phyloP scores from a whole-genome alignment of 2,329 filamentous ascomycete genomes.

The Clarireedia monteithiana region DNA sequence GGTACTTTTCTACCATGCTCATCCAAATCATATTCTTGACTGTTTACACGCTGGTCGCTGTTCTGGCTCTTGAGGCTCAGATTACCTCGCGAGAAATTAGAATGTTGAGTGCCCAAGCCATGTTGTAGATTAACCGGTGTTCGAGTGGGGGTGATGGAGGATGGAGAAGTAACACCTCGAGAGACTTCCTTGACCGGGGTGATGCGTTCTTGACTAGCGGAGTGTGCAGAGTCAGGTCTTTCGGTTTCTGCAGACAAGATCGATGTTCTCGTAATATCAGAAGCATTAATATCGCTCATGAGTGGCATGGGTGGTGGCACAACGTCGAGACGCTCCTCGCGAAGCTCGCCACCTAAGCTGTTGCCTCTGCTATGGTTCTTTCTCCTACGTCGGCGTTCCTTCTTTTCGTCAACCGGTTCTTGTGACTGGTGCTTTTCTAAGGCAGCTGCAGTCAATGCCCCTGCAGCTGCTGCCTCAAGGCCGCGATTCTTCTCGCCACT shows the following conservation, averaged over 20 bases:
- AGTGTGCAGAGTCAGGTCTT: slow-evolving; percentile 48
- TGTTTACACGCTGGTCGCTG: slow-evolving; percentile 37
- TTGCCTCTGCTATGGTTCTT: slow-evolving; percentile 39
- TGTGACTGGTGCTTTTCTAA: slow-evolving; percentile 58
- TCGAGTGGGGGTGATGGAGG: slow-evolving; percentile 55
- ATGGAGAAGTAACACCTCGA: slow-evolving; percentile 47
- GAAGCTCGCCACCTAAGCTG: slow-evolving; percentile 34
- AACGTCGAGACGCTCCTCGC: slow-evolving; percentile 41
- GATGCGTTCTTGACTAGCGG: slow-evolving; percentile 47
- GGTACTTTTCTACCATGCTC: slow-evolving; percentile 29
- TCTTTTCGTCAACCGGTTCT: slow-evolving; percentile 42
- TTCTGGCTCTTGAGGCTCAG: slow-evolving; percentile 37
- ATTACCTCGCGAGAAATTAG: slow-evolving; percentile 36
- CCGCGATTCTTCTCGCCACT: slow-evolving; percentile 22
- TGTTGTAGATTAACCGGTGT: slow-evolving; percentile 47
- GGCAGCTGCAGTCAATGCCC: slow-evolving; percentile 52
- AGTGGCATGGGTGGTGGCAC: slow-evolving; percentile 76
- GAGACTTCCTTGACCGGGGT: slow-evolving; percentile 52
- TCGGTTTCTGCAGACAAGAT: slow-evolving; percentile 78
- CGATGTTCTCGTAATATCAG: slow-evolving; percentile 81
- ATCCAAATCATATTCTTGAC: slow-evolving; percentile 28
- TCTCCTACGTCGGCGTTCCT: slow-evolving; percentile 33
- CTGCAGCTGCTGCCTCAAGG: slow-evolving; percentile 28
- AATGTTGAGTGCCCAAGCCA: slow-evolving; percentile 59
- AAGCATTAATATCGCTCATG: slow-evolving; percentile 76